Conservation (phyloP, 2,329 filamentous ascomycete genomes). For the Myriosclerotinia scirpicola region DNA sequence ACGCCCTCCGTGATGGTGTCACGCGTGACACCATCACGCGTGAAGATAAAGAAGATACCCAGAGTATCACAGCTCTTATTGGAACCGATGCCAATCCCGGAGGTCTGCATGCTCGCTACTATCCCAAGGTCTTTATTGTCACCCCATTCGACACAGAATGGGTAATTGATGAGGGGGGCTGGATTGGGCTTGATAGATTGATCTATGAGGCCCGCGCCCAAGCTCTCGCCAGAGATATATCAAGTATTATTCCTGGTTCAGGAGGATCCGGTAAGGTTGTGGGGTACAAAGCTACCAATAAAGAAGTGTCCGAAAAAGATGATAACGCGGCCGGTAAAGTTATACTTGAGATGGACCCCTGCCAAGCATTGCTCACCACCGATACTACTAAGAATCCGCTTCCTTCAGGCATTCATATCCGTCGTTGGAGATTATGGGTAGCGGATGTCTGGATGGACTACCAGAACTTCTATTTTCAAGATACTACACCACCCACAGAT, state of each 20-base stretch:
- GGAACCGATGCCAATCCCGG: neutral
- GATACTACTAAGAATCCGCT: too few species aligned
- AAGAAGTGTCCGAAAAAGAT: neutral
- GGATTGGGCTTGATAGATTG: neutral
- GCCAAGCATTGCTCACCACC: neutral
- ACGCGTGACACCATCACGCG: too few species aligned
- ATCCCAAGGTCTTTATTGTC: neutral
- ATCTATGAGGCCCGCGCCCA: neutral
- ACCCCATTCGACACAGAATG: neutral
- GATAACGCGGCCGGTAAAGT: neutral
- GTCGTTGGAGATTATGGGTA: conserved; percentile 4
- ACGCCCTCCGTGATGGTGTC: neutral
- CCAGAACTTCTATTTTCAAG: neutral
- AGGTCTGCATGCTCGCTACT: neutral
- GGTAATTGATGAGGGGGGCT: neutral
- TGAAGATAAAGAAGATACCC: neutral
- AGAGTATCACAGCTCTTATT: neutral
- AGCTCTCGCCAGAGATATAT: neutral
- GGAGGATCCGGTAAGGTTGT: neutral
- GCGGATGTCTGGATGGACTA: neutral
- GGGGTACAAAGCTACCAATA: neutral
- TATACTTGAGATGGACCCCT: neutral
- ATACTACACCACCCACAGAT: neutral
- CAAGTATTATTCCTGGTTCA: neutral
- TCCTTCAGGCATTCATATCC: neutral